phyloP scores from a whole-genome alignment of 192 early-diverging fungal genomes.

The Coemansia sp. region DNA sequence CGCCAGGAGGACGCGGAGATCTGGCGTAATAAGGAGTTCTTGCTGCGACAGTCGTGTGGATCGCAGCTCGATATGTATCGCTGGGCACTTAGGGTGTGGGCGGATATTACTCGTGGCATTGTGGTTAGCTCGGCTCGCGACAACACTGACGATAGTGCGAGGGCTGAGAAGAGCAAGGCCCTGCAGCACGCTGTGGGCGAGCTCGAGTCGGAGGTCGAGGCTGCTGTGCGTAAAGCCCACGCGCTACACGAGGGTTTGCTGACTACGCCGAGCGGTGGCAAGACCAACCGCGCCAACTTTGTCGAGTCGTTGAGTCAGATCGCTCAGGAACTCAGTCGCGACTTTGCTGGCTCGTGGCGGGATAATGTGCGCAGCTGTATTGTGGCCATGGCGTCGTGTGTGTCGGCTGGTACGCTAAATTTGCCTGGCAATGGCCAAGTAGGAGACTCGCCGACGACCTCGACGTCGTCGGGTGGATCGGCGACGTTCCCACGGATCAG shows the following conservation, averaged over 20 bases:
- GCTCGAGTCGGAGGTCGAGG: conserved; percentile 23
- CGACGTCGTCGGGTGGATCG: conserved; percentile 14
- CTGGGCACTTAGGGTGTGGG: conserved; percentile 38
- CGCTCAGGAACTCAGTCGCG: conserved; percentile 15
- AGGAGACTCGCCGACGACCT: not conserved
- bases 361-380: conserved; percentile 29
- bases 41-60: conserved; percentile 26
- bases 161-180: not conserved
- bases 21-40: conserved; percentile 18
- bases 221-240: conserved; percentile 12
- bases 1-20: conserved; percentile 13
- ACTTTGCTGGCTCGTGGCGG: conserved; percentile 27
- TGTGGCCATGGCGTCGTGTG: conserved; percentile 3
- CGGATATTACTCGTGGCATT: conserved; percentile 14
- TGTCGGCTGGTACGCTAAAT: not conserved
- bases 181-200: conserved; percentile 25
- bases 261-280: not conserved
- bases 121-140: not conserved
- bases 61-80: conserved; percentile 28
- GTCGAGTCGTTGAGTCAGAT: conserved; percentile 23
- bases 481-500: conserved; percentile 22
- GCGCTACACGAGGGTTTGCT: conserved; percentile 10
- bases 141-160: not conserved
- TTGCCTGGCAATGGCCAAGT: not conserved
- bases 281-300: conserved; percentile 12